Base-by-base conservation (phyloP, 306 rosid genomes). In the Amphicarpaea edgeworthii region DNA sequence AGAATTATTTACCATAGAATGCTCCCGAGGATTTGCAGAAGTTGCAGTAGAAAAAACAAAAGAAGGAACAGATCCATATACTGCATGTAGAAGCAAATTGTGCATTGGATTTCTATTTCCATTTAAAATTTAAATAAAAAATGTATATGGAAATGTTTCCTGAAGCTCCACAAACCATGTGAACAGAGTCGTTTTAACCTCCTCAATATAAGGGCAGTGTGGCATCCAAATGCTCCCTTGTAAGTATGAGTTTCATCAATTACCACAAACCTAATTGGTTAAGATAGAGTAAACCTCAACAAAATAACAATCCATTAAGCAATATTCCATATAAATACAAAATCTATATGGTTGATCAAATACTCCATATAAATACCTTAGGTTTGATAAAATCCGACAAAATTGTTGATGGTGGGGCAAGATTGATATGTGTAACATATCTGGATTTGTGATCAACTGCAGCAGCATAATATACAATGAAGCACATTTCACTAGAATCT, bases 181-280 rank as follows among this genome's bases (percentile, higher is more conserved):
- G 90, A 84, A 80, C 98, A 95, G 61, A 90, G 92, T 76, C 97
- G 86, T 68, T 76, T 82, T 71, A 95, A 92, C 86, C 98, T 86
- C 86, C 98, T 81, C 60, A 90, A 64, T 76, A 89, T 88, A 66
- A 92, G 84, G 70, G 97, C 96, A 62, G 97, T 95, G 80, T 92
- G 98, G 75, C 97, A 86, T 80, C 98, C 97, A 85, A 95, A 90
- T 73, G 97, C 97, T 73, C 98, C 98, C 90, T 92, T 92, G 83
- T 90, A 95, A 26, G 86, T 82, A 80, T 95, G 98, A 58, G 97
- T 88, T 88, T 95, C 97, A 77, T 95, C 98, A 69, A 92, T 81
- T 78, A 90, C 92, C 70, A 95, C 83, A 89, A 90, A 92, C 85
- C 97, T 95, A 67, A 77, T 63, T 41, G 66, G 78, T 40, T 62